These are phyloP conservation scores for Priceomyces medius DNA, from an alignment of 805 yeast species.

Conservation along the genomic window DNA sequence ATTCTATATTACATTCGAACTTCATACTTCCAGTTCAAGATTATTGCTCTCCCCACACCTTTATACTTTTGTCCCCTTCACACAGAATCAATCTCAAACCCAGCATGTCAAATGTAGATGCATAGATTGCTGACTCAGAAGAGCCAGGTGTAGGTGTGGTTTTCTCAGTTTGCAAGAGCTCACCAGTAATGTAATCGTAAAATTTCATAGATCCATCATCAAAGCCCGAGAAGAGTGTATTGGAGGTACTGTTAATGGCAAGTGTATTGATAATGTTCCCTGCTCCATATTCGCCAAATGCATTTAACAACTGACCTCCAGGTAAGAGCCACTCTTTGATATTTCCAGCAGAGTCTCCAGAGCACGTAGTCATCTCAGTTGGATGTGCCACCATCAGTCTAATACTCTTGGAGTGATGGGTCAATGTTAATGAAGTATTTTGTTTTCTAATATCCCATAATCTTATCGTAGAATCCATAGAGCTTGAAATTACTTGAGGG, in stretches of 20 bases:
- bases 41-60: constrained; percentile 53
- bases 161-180: constrained; percentile 50
- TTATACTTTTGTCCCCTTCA: constrained; percentile 85
- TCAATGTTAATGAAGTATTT: constrained; percentile 63
- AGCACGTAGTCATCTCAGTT: constrained; percentile 66
- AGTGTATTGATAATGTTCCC: constrained; percentile 64
- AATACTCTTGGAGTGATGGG: constrained; percentile 83
- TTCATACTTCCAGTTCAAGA: not conserved
- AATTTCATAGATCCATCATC: constrained; percentile 79
- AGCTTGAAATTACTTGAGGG: constrained; percentile 82
- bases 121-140: constrained; percentile 61
- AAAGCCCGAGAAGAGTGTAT: constrained; percentile 73
- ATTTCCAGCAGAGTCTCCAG: constrained; percentile 74
- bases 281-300: constrained; percentile 50
- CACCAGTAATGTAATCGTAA: constrained; percentile 76
- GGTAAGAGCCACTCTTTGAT: constrained; percentile 84
- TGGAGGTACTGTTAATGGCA: constrained; percentile 58
- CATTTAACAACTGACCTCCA: constrained; percentile 60
- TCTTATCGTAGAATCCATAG: constrained; percentile 80
- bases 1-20: too few relatives aligned
- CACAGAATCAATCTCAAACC: constrained; percentile 83
- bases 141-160: constrained; percentile 72
- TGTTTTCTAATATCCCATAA: constrained; percentile 92
- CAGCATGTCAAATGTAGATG: constrained; percentile 73
- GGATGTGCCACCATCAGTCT: constrained; percentile 73